Percentiles rank a stretch among this genome's conserved stretches.
Evolutionary conservation across 768 basidiomycete species (phyloP).

Genomic region (Cyathus striatus): DNA sequence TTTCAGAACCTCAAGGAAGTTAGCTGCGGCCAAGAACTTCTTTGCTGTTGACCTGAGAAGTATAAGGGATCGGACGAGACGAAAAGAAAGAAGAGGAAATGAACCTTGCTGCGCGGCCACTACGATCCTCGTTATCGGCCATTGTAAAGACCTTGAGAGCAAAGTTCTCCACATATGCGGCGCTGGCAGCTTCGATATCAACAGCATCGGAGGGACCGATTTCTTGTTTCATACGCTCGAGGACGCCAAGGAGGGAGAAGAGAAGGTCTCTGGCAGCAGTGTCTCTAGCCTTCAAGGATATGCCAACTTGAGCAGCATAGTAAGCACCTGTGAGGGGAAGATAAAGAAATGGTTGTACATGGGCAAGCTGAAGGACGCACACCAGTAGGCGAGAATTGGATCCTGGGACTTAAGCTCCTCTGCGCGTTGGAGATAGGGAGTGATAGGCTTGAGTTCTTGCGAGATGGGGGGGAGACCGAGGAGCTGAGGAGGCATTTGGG

Average conservation of each 20-base stretch:
- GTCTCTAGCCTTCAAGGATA: constrained; percentile 68
- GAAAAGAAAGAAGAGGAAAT: constrained; percentile 7
- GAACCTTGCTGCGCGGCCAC: constrained; percentile 70
- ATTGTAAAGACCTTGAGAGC: constrained; percentile 81
- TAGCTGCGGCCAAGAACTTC: constrained; percentile 92
- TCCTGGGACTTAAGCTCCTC: constrained; percentile 82
- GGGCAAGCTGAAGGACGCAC: constrained; percentile 46
- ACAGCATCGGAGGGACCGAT: constrained; percentile 77
- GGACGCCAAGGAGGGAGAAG: constrained; percentile 63
- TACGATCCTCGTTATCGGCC: constrained; percentile 91
- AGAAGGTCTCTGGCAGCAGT: constrained; percentile 61
- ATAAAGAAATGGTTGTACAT: neutral
- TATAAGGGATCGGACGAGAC: constrained; percentile 6
- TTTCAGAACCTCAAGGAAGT: constrained; percentile 87
- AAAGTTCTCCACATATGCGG: constrained; percentile 94
- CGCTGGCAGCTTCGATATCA: constrained; percentile 74
- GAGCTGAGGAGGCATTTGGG: constrained; percentile 11
- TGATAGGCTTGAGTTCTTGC: constrained; percentile 56
- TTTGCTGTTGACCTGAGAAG: constrained; percentile 73
- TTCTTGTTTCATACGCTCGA: constrained; percentile 78
- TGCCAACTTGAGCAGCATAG: constrained; percentile 86
- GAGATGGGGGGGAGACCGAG: constrained; percentile 61
- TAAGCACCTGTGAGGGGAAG: constrained; percentile 63
- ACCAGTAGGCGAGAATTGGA: constrained; percentile 92
- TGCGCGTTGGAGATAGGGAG: constrained; percentile 85